These are phyloP conservation scores for Berkeleyomyces rouxiae DNA, from an alignment of 2,329 filamentous ascomycete species.

Conservation along the genomic window DNA sequence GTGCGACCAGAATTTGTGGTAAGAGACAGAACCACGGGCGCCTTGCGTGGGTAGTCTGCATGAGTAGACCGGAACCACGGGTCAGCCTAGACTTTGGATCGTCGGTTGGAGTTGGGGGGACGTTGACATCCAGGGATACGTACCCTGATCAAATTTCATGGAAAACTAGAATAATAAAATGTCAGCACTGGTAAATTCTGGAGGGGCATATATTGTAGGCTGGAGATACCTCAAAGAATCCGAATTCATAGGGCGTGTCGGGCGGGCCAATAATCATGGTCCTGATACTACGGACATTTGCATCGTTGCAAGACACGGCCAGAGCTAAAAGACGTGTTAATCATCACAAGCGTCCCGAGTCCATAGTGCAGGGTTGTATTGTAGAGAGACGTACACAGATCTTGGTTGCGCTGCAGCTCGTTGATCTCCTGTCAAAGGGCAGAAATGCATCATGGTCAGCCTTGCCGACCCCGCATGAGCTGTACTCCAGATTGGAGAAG, in stretches of 20 bases:
- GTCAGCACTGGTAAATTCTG: not conserved
- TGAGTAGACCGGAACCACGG: not conserved
- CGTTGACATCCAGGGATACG: conserved; percentile 7
- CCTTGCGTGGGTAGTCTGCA: conserved; percentile 64
- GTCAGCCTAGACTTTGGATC: not conserved
- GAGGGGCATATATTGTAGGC: not conserved
- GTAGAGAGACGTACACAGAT: conserved; percentile 51
- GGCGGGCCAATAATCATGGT: conserved; percentile 84
- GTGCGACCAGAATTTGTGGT: conserved; percentile 82
- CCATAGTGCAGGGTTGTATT: not conserved
- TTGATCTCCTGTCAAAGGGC: conserved; percentile 50
- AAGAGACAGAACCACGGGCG: conserved; percentile 44
- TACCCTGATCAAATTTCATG: conserved; percentile 62
- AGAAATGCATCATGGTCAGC: not conserved
- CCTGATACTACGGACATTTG: conserved; percentile 74
- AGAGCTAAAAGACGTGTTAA: conserved; percentile 38
- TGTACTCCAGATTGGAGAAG: not conserved
- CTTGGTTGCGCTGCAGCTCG: conserved; percentile 66
- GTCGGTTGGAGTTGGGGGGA: not conserved
- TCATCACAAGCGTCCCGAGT: no score
- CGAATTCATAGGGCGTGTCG: conserved; percentile 91
- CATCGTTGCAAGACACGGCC: conserved; percentile 72
- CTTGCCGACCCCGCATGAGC: conserved; percentile 4
- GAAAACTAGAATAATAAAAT: conserved; percentile 39
- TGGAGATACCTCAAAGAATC: conserved; percentile 71